These are phyloP conservation scores for Exophiala dermatitidis DNA, from an alignment of 2,329 filamentous ascomycete genomes.

Conservation along the genomic window DNA sequence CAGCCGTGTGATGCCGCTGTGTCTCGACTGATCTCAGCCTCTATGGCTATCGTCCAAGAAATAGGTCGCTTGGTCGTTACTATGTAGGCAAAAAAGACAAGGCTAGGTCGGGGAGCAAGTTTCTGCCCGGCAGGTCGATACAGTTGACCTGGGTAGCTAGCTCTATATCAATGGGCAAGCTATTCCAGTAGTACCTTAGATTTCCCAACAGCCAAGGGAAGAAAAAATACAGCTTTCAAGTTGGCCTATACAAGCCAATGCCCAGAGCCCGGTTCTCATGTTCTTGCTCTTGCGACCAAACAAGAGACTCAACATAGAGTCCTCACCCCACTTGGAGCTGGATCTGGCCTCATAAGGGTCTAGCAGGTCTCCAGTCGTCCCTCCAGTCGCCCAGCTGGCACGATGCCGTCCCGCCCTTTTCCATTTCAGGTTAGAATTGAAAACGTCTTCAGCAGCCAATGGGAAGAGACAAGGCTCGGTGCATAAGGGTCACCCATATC, in stretches of 20 bases:
- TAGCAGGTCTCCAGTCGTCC: not conserved
- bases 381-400: not conserved
- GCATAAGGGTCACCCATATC: too few relatives aligned
- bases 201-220: not conserved
- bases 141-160: not conserved
- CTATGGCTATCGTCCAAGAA: too few relatives aligned
- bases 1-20: not conserved
- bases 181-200: not conserved
- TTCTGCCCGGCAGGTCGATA: not conserved
- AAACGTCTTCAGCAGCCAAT: not conserved
- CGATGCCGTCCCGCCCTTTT: not conserved
- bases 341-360: not conserved
- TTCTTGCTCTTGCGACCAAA: not conserved
- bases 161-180: not conserved
- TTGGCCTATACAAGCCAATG: not conserved
- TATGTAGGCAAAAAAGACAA: too few relatives aligned
- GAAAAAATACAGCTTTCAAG: not conserved
- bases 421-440: not conserved
- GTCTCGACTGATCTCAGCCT: too few relatives aligned
- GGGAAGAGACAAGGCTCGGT: not conserved
- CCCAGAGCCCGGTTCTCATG: not conserved
- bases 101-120: not conserved
- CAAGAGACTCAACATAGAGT: not conserved
- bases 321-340: not conserved
- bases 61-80: too few relatives aligned